A percentile compares a stretch with the other conserved stretches of the same genome.
Conservation (phyloP, 225 moss, liverwort and hornwort genomes). For the Asterella californica region DNA sequence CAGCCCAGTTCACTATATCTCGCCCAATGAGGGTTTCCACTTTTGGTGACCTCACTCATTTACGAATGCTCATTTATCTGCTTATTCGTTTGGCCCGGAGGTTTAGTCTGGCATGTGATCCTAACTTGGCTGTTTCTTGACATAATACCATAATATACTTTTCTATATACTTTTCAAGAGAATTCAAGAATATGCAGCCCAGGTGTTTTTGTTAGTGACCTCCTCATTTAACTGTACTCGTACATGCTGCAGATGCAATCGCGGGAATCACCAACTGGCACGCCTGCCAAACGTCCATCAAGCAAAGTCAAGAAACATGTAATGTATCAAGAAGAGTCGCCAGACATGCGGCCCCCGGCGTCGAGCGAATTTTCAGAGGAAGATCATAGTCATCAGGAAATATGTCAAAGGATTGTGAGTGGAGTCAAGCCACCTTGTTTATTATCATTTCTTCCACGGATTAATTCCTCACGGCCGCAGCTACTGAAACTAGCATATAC, state of each 20-base stretch:
- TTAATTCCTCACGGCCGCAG: not conserved
- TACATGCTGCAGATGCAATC: slow-evolving; percentile 24
- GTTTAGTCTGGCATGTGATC: not conserved
- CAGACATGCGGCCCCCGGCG: not conserved
- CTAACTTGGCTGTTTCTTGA: not conserved
- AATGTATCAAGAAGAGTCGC: not conserved
- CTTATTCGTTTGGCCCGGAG: not conserved
- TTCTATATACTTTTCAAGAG: not conserved
- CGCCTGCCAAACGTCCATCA: not conserved
- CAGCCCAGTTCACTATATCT: too few relatives aligned
- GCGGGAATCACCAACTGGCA: slow-evolving; percentile 3
- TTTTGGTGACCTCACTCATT: too few relatives aligned
- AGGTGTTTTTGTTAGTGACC: not conserved
- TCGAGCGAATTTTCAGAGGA: slow-evolving; percentile 8
- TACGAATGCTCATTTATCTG: not conserved
- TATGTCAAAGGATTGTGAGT: slow-evolving; percentile 45
- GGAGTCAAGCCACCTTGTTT: not conserved
- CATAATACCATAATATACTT: not conserved
- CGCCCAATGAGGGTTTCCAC: too few relatives aligned
- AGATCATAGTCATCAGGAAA: slow-evolving; percentile 25
- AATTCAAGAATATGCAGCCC: not conserved
- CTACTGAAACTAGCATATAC: not conserved
- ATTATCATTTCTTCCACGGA: not conserved
- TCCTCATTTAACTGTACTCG: not conserved
- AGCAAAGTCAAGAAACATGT: slow-evolving; percentile 10